phyloP scores from a whole-genome alignment of 202 grass and related monocot species.

The Dendrocalamus latiflorus region DNA sequence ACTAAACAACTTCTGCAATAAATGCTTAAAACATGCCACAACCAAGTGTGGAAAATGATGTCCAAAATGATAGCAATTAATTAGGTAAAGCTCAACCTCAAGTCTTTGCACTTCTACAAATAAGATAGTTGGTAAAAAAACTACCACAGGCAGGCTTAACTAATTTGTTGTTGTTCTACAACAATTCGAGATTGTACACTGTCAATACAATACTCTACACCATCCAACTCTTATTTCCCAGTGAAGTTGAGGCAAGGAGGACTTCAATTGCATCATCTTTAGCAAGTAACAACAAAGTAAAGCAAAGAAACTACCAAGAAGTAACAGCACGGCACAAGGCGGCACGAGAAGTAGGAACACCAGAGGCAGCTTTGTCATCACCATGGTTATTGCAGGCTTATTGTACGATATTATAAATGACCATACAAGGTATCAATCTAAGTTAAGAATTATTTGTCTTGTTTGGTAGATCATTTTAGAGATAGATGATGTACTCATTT shows the following conservation, averaged over 20 bases:
- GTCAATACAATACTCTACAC: conserved; percentile 91
- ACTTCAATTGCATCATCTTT: conserved; percentile 19
- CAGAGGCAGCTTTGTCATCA: background rate
- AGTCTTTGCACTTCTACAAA: background rate
- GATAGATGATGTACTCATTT: too few relatives aligned
- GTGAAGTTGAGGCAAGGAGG: conserved; percentile 68
- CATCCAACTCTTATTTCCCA: conserved; percentile 82
- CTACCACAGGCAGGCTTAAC: background rate
- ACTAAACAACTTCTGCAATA: conserved; percentile 68
- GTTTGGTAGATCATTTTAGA: too few relatives aligned
- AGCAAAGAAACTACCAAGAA: conserved; percentile 10
- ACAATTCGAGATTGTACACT: conserved; percentile 72
- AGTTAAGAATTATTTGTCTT: too few relatives aligned
- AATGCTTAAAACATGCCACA: conserved; percentile 71
- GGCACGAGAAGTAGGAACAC: conserved; percentile 26
- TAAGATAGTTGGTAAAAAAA: background rate
- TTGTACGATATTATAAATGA: too few relatives aligned
- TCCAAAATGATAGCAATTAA: conserved; percentile 79
- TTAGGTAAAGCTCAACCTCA: conserved; percentile 49
- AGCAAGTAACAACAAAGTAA: background rate
- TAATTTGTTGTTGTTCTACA: conserved; percentile 37
- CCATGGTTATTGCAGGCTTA: too few relatives aligned
- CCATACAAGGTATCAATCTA: too few relatives aligned
- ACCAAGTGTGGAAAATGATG: conserved; percentile 82
- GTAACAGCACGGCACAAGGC: conserved; percentile 16